Conservation (phyloP, 2,329 filamentous ascomycete genomes). For the Fusarium buharicum region DNA sequence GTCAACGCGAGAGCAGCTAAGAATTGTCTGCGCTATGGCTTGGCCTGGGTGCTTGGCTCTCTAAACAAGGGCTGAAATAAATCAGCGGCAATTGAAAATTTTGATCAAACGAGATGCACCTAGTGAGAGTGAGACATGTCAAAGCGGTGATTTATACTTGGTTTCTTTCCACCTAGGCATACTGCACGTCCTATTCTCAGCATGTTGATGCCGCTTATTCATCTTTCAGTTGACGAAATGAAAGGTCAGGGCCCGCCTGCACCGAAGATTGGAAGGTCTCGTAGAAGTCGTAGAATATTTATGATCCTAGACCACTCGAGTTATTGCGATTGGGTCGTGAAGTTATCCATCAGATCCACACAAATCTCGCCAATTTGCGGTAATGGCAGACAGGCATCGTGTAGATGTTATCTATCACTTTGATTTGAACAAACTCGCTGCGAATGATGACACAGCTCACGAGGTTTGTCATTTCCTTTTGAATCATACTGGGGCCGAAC, state of each 20-base stretch:
- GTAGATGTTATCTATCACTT: conserved; percentile 3
- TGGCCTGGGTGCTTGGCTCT: conserved; percentile 17
- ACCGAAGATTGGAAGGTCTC: conserved; percentile 36
- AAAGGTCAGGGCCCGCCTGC: background rate
- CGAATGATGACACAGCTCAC: conserved; percentile 2
- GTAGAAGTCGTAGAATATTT: conserved; percentile 31
- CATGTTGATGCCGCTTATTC: too few species aligned
- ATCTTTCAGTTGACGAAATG: background rate
- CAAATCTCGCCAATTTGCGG: conserved; percentile 34
- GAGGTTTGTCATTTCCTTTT: background rate
- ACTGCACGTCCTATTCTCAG: too few species aligned
- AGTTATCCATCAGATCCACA: conserved; percentile 16
- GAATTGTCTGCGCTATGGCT: conserved; percentile 9
- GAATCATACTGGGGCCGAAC: conserved; percentile 7
- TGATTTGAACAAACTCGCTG: conserved; percentile 6
- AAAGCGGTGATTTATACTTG: conserved; percentile 16
- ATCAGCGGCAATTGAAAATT: conserved; percentile 9
- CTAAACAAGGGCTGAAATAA: conserved; percentile 4
- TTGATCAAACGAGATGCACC: background rate
- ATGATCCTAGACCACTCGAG: conserved; percentile 8
- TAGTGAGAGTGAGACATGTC: conserved; percentile 9
- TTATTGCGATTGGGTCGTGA: conserved; percentile 21
- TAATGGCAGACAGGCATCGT: background rate
- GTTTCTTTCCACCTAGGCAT: background rate
- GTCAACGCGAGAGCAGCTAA: conserved; percentile 31